Evolutionary conservation across 257 asterid genomes (phyloP).

Genomic region (Buddleja alternifolia): DNA sequence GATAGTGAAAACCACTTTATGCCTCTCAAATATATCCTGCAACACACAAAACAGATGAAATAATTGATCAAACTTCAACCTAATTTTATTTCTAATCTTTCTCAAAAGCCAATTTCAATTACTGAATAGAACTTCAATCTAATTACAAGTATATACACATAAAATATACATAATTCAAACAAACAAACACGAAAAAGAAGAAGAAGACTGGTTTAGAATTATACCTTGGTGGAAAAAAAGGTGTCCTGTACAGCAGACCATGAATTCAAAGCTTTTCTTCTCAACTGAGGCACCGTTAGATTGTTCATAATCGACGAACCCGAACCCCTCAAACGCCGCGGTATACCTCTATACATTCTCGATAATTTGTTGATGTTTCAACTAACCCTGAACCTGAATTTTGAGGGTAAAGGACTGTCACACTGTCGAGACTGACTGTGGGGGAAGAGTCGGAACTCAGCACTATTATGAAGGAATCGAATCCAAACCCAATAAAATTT

Average conservation of each 20-base stretch:
- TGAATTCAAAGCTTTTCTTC: conserved; percentile 61
- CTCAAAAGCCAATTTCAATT: conserved; percentile 4
- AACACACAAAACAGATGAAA: conserved; percentile 24
- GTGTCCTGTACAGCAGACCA: conserved; percentile 71
- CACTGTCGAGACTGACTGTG: too few species aligned
- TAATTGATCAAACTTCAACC: not conserved
- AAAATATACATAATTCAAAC: not conserved
- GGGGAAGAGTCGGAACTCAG: too few species aligned
- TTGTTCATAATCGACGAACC: conserved; percentile 43
- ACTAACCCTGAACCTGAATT: too few species aligned
- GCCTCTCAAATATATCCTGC: conserved; percentile 89
- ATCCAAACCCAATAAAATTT: too few species aligned
- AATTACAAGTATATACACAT: not conserved
- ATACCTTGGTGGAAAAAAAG: conserved; percentile 72
- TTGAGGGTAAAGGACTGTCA: too few species aligned
- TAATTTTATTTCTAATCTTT: too few species aligned
- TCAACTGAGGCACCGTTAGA: conserved; percentile 45
- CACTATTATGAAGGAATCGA: too few species aligned
- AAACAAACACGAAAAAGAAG: not conserved
- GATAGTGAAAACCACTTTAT: conserved; percentile 80
- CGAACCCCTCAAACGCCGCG: conserved; percentile 69
- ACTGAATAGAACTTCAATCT: conserved; percentile 2
- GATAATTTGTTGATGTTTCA: too few species aligned
- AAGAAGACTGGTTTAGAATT: too few species aligned
- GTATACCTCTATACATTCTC: conserved; percentile 47